A percentile compares a stretch with the other conserved stretches of the same genome.
Evolutionary conservation across 331 rosid genomes (phyloP).

Genomic region (Saraca asoca): DNA sequence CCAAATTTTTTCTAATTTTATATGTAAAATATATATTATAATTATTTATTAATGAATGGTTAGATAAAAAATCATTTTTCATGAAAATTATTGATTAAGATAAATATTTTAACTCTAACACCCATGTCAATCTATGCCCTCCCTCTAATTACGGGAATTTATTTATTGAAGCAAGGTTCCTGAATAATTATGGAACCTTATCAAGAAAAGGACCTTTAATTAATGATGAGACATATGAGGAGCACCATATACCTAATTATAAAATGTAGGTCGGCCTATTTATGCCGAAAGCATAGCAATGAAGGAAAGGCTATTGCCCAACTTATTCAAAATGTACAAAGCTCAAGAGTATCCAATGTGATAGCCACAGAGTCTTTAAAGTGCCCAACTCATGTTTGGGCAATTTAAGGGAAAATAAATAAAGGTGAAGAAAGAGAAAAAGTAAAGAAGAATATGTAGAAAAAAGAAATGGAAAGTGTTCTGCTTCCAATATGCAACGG

Average conservation of each 20-base stretch:
- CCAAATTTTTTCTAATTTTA: too few relatives aligned
- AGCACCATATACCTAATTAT: conserved; percentile 30
- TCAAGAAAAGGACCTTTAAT: not conserved
- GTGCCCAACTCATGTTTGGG: conserved; percentile 12
- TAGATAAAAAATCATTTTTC: too few relatives aligned
- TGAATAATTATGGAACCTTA: too few relatives aligned
- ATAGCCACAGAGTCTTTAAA: conserved; percentile 28
- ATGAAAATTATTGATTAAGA: too few relatives aligned
- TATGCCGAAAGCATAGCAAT: conserved; percentile 31
- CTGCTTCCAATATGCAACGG: too few relatives aligned
- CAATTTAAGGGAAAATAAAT: not conserved
- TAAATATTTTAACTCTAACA: too few relatives aligned
- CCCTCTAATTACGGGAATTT: too few relatives aligned
- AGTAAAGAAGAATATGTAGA: not conserved
- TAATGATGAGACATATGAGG: conserved; percentile 36
- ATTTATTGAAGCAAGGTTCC: too few relatives aligned
- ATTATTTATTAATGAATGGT: too few relatives aligned
- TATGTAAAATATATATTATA: too few relatives aligned
- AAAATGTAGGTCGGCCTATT: conserved; percentile 23
- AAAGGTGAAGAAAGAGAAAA: not conserved
- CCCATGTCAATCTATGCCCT: too few relatives aligned
- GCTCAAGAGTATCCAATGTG: conserved; percentile 45
- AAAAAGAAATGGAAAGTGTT: too few relatives aligned
- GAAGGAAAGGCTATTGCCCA: conserved; percentile 24
- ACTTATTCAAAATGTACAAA: conserved; percentile 20